These are phyloP conservation scores for Taphrina confusa DNA, from an alignment of 1,139 yeast genomes.

Conservation along the genomic window DNA sequence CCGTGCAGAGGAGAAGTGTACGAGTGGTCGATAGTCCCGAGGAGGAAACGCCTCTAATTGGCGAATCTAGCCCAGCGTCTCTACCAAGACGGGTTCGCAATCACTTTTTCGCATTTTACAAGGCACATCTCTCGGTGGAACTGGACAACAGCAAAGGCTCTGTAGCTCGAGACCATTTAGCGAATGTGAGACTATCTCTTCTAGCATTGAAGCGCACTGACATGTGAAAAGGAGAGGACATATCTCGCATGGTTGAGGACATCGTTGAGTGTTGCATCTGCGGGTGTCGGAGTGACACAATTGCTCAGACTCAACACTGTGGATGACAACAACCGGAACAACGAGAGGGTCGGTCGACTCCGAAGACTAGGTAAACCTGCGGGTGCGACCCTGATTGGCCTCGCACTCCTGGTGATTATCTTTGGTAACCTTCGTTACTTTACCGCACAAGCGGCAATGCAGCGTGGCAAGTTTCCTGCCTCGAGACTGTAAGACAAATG, in stretches of 20 bases:
- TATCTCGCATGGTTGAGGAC: conserved; percentile 32
- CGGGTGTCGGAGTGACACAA: conserved; percentile 31
- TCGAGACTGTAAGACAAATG: conserved; percentile 7
- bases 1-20: neutral
- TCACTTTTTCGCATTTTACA: neutral
- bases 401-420: conserved; percentile 26
- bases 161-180: conserved; percentile 31
- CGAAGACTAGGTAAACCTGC: conserved; percentile 29
- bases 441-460: conserved; percentile 22
- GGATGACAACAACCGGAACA: neutral
- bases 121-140: conserved; percentile 18
- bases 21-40: neutral
- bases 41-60: neutral
- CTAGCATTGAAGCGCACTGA: neutral
- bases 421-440: conserved; percentile 22
- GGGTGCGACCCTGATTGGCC: conserved; percentile 16
- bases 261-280: conserved; percentile 23
- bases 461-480: conserved; percentile 18
- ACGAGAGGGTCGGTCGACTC: conserved; percentile 6
- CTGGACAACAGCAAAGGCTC: conserved; percentile 21
- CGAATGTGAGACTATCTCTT: conserved; percentile 8
- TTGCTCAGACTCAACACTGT: conserved; percentile 21
- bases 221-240: conserved; percentile 7
- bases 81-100: neutral
- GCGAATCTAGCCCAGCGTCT: neutral